phyloP scores from a whole-genome alignment of 345 rosid genomes.

The Eutrema japonicum region DNA sequence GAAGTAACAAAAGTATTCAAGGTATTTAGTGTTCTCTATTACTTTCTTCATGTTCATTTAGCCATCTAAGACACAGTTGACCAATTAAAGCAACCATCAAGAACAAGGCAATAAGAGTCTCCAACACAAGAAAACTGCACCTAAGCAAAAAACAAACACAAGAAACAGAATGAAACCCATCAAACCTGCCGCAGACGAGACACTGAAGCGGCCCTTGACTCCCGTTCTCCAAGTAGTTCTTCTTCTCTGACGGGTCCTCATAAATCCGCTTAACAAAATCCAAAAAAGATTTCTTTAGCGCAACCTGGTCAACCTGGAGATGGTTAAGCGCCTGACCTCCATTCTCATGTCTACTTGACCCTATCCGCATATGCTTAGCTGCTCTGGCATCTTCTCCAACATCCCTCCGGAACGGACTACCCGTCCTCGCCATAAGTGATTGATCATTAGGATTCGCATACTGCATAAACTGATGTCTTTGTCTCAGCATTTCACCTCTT shows the following conservation, averaged over 20 bases:
- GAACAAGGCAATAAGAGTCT: conserved; percentile 34
- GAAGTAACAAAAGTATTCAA: not conserved
- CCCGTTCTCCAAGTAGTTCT: conserved; percentile 78
- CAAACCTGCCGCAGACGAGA: conserved; percentile 88
- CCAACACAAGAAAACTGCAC: conserved; percentile 32
- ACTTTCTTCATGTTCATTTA: conserved; percentile 22
- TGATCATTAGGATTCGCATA: conserved; percentile 47
- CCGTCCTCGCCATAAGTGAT: conserved; percentile 46
- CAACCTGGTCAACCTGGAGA: conserved; percentile 61
- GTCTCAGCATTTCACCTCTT: conserved; percentile 48
- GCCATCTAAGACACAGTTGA: conserved; percentile 27
- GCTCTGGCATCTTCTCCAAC: conserved; percentile 55
- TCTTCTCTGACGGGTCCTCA: conserved; percentile 65
- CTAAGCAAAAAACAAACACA: conserved; percentile 31
- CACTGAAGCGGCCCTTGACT: conserved; percentile 79
- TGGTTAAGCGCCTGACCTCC: conserved; percentile 45
- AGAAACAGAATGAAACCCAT: conserved; percentile 38
- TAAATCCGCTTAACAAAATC: conserved; percentile 63
- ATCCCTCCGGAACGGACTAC: conserved; percentile 44
- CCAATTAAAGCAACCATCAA: conserved; percentile 26
- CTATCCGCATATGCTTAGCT: conserved; percentile 57
- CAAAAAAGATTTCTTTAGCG: conserved; percentile 72
- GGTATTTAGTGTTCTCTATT: conserved; percentile 19
- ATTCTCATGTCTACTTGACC: conserved; percentile 43
- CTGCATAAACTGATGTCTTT: conserved; percentile 53